These are phyloP conservation scores for Acanthamoeba castellanii DNA, from an alignment of 208 protist genomes.

Conservation along the genomic window DNA sequence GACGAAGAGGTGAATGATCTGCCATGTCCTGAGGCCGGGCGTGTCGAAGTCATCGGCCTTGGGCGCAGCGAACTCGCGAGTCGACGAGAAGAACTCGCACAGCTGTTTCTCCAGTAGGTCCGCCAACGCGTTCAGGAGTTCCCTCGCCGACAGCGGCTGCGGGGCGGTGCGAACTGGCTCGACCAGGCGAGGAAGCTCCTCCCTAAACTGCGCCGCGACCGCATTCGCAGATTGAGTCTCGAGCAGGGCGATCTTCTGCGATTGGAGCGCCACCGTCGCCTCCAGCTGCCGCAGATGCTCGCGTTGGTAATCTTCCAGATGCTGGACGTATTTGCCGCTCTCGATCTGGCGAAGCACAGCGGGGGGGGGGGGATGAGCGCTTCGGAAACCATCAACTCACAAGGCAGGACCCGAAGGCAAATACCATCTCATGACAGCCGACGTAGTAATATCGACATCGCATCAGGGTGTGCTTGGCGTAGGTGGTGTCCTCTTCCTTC, in stretches of 20 bases:
- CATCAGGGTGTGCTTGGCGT: background rate
- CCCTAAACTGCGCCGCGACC: background rate
- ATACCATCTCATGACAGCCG: slow-evolving; percentile 41
- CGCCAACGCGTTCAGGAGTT: background rate
- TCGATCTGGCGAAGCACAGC: background rate
- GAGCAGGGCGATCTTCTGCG: background rate
- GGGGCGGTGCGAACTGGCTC: background rate
- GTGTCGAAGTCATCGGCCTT: background rate
- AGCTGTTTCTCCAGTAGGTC: background rate
- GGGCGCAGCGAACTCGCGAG: background rate
- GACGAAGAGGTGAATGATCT: slow-evolving; percentile 14
- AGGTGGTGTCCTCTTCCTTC: background rate
- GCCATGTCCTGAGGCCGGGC: slow-evolving; percentile 8
- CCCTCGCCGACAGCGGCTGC: background rate
- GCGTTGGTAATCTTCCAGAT: slow-evolving; percentile 40
- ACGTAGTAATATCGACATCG: slow-evolving; percentile 63
- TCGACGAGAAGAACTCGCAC: background rate
- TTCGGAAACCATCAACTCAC: background rate
- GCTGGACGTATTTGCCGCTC: slow-evolving; percentile 3
- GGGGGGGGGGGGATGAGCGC: background rate
- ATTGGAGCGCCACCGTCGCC: slow-evolving; percentile 27
- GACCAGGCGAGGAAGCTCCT: background rate
- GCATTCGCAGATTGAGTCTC: background rate
- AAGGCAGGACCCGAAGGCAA: background rate
- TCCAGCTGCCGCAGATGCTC: slow-evolving; percentile 32